Evolutionary conservation across 164 flowering plant genomes (phyloP).

Genomic region (Magnolia officinalis): DNA sequence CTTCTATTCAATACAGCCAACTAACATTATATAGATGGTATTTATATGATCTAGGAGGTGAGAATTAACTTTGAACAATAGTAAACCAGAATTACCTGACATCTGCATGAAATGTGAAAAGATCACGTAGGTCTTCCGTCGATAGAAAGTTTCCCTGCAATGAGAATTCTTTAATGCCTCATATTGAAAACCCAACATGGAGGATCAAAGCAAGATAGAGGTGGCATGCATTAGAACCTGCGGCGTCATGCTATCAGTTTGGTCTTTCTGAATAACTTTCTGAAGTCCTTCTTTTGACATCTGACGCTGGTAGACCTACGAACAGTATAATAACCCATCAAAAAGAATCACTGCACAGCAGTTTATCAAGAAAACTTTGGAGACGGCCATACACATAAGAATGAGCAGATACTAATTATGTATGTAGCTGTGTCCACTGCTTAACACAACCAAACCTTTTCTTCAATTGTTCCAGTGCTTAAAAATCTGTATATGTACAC

Average conservation of each 20-base stretch:
- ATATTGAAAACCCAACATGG: not conserved
- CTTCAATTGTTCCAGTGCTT: constrained; percentile 96
- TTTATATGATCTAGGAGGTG: not conserved
- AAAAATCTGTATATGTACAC: constrained; percentile 94
- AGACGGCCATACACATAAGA: not conserved
- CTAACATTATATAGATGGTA: not conserved
- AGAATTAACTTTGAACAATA: not conserved
- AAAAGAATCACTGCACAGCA: not conserved
- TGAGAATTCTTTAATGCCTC: not conserved
- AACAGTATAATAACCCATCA: not conserved
- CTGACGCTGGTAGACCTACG: constrained; percentile 95
- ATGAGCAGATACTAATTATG: not conserved
- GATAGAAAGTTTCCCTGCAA: constrained; percentile 84
- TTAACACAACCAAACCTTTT: constrained; percentile 60
- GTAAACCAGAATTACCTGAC: constrained; percentile 40
- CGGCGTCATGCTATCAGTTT: constrained; percentile 35
- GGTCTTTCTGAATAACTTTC: constrained; percentile 92
- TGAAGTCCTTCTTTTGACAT: constrained; percentile 99
- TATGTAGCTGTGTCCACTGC: not conserved
- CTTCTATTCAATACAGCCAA: too few relatives aligned
- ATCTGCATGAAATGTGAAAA: constrained; percentile 73
- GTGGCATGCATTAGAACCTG: constrained; percentile 35
- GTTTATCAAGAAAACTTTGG: not conserved
- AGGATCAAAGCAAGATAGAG: constrained; percentile 5
- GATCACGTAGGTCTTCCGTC: constrained; percentile 84